These are phyloP conservation scores for Blastobotrys apis DNA, from an alignment of 1,139 yeast genomes.

Conservation along the genomic window DNA sequence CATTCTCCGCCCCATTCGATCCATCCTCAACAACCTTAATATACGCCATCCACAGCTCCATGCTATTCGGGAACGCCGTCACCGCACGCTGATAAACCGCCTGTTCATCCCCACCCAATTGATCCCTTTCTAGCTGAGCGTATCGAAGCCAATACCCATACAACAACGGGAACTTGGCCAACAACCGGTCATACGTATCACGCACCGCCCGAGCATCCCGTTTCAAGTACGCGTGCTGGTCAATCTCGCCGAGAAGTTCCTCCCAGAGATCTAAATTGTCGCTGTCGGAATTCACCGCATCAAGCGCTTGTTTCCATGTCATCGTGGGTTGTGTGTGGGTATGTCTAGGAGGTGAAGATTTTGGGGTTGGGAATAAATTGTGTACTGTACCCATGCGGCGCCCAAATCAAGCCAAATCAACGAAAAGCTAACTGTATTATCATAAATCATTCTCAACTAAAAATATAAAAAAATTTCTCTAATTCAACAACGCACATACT, in stretches of 20 bases:
- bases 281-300: conserved; percentile 28
- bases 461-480: conserved; percentile 2
- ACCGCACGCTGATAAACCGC: conserved; percentile 53
- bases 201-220: conserved; percentile 4
- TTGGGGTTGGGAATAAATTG: neutral
- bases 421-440: no score
- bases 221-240: conserved; percentile 19
- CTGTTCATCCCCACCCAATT: conserved; percentile 37
- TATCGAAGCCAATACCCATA: conserved; percentile 80
- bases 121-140: conserved; percentile 59
- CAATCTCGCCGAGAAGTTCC: conserved; percentile 37
- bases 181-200: conserved; percentile 48
- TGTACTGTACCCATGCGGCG: neutral
- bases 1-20: neutral
- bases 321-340: conserved; percentile 1
- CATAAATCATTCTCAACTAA: no score
- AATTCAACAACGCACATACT: conserved; percentile 28
- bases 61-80: conserved; percentile 46
- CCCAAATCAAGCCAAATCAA: no score
- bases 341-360: neutral
- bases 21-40: conserved; percentile 29
- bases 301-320: conserved; percentile 17
- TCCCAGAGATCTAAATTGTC: conserved; percentile 50
- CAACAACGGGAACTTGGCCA: conserved; percentile 62
- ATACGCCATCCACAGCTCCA: conserved; percentile 75